phyloP scores from a whole-genome alignment of 208 protist genomes.

The Leishmania lainsoni region DNA sequence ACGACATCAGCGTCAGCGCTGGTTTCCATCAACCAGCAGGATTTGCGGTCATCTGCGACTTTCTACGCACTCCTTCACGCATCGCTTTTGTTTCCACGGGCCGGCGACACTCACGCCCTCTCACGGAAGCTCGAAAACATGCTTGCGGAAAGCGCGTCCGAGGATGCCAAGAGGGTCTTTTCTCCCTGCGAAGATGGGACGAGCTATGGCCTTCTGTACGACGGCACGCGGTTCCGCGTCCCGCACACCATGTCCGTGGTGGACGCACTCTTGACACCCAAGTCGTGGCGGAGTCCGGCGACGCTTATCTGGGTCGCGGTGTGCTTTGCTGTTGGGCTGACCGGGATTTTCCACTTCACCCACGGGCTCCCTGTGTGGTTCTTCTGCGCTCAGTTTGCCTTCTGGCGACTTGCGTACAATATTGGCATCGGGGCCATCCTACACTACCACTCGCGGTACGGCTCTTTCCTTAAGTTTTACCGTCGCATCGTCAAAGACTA shows the following conservation, averaged over 20 bases:
- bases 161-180: neutral
- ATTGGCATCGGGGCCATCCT: slow-evolving; percentile 91
- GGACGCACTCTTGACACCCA: slow-evolving; percentile 39
- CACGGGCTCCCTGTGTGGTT: slow-evolving; percentile 57
- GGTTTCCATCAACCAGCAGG: neutral
- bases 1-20: neutral
- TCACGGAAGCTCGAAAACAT: neutral
- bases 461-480: slow-evolving; percentile 54
- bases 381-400: slow-evolving; percentile 85
- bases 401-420: slow-evolving; percentile 95
- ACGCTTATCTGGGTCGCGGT: slow-evolving; percentile 61
- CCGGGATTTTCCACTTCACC: slow-evolving; percentile 47
- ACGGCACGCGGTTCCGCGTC: slow-evolving; percentile 59
- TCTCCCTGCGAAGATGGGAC: slow-evolving; percentile 11
- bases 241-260: slow-evolving; percentile 78
- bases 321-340: slow-evolving; percentile 34
- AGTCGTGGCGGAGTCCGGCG: slow-evolving; percentile 55
- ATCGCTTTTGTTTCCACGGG: neutral
- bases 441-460: slow-evolving; percentile 75
- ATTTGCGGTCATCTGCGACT: neutral
- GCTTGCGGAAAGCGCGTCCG: neutral
- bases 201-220: slow-evolving; percentile 45
- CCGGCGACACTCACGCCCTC: neutral
- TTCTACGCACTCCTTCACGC: neutral
- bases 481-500: slow-evolving; percentile 21